These are phyloP conservation scores for Pulveroboletus ravenelii DNA, from an alignment of 768 basidiomycete species.

Conservation along the genomic window DNA sequence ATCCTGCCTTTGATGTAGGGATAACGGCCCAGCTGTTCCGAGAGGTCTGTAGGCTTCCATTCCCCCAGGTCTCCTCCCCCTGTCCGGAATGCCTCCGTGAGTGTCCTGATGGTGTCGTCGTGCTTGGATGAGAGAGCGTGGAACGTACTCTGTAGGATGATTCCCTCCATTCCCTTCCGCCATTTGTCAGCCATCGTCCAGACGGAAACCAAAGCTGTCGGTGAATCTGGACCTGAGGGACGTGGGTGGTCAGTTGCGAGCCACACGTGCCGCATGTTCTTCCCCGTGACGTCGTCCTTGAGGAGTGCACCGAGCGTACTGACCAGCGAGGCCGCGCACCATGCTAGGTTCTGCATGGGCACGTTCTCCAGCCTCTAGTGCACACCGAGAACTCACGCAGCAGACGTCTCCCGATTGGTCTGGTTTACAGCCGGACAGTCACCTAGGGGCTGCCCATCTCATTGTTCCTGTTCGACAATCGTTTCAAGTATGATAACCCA, in stretches of 20 bases:
- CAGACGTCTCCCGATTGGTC: too few species aligned
- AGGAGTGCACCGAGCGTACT: constrained; percentile 37
- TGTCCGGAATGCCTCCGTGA: constrained; percentile 40
- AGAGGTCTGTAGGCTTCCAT: constrained; percentile 42
- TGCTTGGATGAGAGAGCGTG: constrained; percentile 38
- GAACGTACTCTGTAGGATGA: constrained; percentile 37
- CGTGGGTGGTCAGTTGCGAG: constrained; percentile 53
- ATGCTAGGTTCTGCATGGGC: constrained; percentile 35
- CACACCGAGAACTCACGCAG: too few species aligned
- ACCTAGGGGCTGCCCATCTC: too few species aligned
- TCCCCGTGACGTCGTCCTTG: constrained; percentile 25
- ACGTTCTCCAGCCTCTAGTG: constrained; percentile 59
- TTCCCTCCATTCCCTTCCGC: neutral
- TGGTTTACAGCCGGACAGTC: too few species aligned
- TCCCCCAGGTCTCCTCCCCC: constrained; percentile 37
- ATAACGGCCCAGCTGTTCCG: constrained; percentile 30
- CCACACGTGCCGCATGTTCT: constrained; percentile 41
- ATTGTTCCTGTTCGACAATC: too few species aligned
- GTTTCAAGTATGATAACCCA: too few species aligned
- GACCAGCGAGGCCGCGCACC: constrained; percentile 49
- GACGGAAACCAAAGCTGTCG: constrained; percentile 10
- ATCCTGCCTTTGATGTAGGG: constrained; percentile 21
- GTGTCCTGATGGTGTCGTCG: constrained; percentile 40
- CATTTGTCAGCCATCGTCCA: constrained; percentile 4
- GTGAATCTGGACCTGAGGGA: constrained; percentile 1